Base-by-base conservation (phyloP, 352 stramenopile genomes). In the Phytophthora capsici region DNA sequence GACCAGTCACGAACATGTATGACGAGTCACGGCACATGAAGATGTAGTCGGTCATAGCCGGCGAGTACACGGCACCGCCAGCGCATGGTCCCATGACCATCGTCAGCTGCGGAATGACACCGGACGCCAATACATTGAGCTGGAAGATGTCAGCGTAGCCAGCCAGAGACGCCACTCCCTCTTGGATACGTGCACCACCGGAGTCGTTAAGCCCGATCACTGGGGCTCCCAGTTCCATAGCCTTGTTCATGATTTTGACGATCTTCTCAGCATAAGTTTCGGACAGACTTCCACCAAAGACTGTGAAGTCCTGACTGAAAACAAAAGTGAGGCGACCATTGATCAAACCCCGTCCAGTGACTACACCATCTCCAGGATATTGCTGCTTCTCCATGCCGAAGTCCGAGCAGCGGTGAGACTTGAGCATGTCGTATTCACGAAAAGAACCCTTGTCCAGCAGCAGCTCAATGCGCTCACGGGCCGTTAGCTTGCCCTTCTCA, bases 1-100 rank as follows among this genome's bases (percentile, higher is more conserved):
- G 97, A 16, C 97, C 97, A 6, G 97, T 99, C 38, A 99, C 96
- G 75, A 99, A 99, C 97, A 99, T 99, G 84, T 99, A 99, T 23
- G 90, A 98, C 16, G 95, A 98, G 53, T 98, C 76, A 60, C 96
- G 90, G 14, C 66, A 99, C 97, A 99, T 99, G 77, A 99, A 99
- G 49, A 98, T 99, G 66, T 99, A 99, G 77, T 99, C 97, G 3
- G 97, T 99, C 88, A 99, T 98, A 44, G 97, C 97, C 7, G 97
- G 97, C 51, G 90, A 98, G 73, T 98, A 98, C 22, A 98, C 92
- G 25, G 93, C 94, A 46, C 94, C 94, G 61, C 95, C 96, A 26
- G 97, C 97, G 77, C 97, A 99, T 3, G 97, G 97, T 17, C 97
- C 97, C 96, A 99, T 99, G 61, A 99, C 92, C 67, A 99, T 88